These are phyloP conservation scores for Cryphonectria japonica DNA, from an alignment of 2,329 filamentous ascomycete species.

Conservation along the genomic window DNA sequence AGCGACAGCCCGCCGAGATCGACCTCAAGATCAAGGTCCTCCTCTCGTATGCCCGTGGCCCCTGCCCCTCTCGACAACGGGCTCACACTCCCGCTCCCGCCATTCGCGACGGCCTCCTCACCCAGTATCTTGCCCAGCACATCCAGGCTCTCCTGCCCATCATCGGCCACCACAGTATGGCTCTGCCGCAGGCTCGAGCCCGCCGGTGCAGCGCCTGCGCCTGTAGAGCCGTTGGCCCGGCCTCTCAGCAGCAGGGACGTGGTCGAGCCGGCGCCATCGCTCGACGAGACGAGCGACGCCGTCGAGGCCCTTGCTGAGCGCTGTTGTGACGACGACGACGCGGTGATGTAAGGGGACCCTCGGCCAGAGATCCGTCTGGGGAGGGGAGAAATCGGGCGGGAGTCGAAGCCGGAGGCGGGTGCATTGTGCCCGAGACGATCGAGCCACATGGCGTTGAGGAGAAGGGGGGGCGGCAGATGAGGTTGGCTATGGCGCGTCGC, in stretches of 20 bases:
- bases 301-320: conserved; percentile 61
- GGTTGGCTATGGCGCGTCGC: conserved; percentile 6
- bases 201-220: conserved; percentile 44
- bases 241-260: conserved; percentile 59
- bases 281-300: conserved; percentile 59
- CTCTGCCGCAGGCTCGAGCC: conserved; percentile 57
- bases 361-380: conserved; percentile 26
- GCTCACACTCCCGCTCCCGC: background rate
- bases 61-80: background rate
- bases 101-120: conserved; percentile 33
- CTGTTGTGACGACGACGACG: conserved; percentile 21
- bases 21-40: conserved; percentile 67
- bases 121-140: conserved; percentile 27
- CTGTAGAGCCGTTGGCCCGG: conserved; percentile 40
- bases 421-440: conserved; percentile 25
- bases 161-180: conserved; percentile 36
- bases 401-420: conserved; percentile 21
- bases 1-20: conserved; percentile 81
- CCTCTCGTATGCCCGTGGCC: conserved; percentile 44
- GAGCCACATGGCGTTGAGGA: conserved; percentile 28
- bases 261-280: conserved; percentile 54
- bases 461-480: conserved; percentile 10
- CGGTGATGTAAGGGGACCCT: conserved; percentile 24
- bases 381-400: conserved; percentile 28
- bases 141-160: conserved; percentile 62